Base-by-base conservation (phyloP, 1,284 basidiomycete genomes). In the Omphalotus olearius region DNA sequence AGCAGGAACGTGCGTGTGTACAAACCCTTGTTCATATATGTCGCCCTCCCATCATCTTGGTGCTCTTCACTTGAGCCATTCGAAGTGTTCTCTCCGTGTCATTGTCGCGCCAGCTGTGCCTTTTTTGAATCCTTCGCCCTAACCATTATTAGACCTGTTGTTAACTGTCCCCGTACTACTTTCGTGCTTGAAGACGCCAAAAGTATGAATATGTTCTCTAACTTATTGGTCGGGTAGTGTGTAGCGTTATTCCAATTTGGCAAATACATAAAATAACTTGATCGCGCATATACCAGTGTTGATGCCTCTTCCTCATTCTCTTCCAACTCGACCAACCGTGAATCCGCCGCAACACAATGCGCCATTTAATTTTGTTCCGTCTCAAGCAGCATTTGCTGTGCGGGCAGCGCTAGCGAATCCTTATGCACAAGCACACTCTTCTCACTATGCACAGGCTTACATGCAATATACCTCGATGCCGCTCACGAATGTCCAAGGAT, bases 391-490 rank as follows among this genome's bases (percentile, higher is more conserved):
- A 23, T 37, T 42, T 42, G 45, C 39, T 16, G 16, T 47, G 25
- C 51, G 39, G 14, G 26, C 50, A 40, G 52, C 46, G 42, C 54
- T 51, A 38, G 48, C 52, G 39, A 52, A 51, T 39, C 44, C 54
- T 20, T 52, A 47, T 35, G 23, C 43, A 28, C 43, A 45, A 18
- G 36, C 51, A 35, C 51, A 67, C 52, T 70, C 68, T n/a, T 65
- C 68, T 35, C 82, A 85, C 62, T 83, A 85, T 67, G 75, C 78
- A 6, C 80, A 82, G 58, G 81, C 82, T n/a, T 81, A 80, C 60
- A 57, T 71, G 51, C 57, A 60, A 20, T 42, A 50, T 46, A 37
- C 38, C 20, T 53, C 59, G 41, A 56, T 52, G 41, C 58, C 71
- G n/a, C 57, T 62, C 16, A 69, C 72, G 0, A 81, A 73, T n/a